These are phyloP conservation scores for Bipolaris sorokiniana DNA, from an alignment of 2,329 filamentous ascomycete species.

Conservation along the genomic window DNA sequence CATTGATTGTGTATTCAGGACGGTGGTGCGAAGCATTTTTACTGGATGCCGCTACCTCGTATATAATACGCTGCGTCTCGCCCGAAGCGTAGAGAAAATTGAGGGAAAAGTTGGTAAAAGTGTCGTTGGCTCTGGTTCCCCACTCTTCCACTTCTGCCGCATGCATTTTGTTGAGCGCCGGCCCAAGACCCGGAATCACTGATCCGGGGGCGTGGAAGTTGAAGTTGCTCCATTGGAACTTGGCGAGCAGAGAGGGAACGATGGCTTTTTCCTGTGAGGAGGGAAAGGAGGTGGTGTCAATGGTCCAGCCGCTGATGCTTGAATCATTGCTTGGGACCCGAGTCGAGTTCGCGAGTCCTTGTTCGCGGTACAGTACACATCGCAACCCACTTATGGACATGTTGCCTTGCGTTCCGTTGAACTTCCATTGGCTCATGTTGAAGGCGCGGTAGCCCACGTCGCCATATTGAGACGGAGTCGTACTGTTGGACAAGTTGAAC, in stretches of 20 bases:
- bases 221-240: slow-evolving; percentile 6
- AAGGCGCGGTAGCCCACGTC: neutral
- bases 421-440: neutral
- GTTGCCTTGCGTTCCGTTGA: neutral
- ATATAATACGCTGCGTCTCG: slow-evolving; percentile 19
- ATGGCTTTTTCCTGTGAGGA: neutral
- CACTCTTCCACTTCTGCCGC: neutral
- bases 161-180: neutral
- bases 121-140: neutral
- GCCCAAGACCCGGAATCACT: slow-evolving; percentile 2
- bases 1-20: slow-evolving; percentile 9
- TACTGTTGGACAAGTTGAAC: neutral
- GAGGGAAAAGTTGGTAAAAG: slow-evolving; percentile 7
- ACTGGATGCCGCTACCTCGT: slow-evolving; percentile 19
- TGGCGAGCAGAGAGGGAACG: neutral
- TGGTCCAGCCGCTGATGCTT: neutral
- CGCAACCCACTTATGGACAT: neutral
- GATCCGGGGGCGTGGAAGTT: slow-evolving; percentile 9
- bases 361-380: neutral
- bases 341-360: neutral
- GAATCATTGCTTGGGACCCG: neutral
- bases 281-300: neutral
- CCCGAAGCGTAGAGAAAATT: slow-evolving; percentile 23
- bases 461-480: neutral
- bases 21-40: neutral